Base-by-base conservation (phyloP, 163 green algal genomes). In the Chlamydomonas reinhardtii region DNA sequence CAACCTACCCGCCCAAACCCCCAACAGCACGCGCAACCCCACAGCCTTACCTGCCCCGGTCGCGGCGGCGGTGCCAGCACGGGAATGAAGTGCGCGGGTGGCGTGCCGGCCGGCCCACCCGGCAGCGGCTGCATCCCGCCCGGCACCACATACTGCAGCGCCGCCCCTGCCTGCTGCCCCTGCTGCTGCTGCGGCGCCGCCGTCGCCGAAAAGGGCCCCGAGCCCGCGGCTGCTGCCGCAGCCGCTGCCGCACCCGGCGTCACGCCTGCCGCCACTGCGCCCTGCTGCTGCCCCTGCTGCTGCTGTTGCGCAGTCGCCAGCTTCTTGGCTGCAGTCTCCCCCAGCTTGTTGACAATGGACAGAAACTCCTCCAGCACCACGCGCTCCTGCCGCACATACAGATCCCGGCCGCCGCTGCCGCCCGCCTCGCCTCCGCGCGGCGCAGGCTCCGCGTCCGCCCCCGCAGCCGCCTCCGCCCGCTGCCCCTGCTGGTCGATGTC, bases 291-390 rank as follows among this genome's bases (percentile, higher is more conserved):
- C 31, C 6, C 29, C 48, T 27, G 74, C 61, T 73, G 75, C 34
- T 65, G 61, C 62, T 29, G 78, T 12, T 19, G 68, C 31, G 31
- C 61, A 1, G 19, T 73, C 12, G 24, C 31, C 20, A 72, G 76
- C 62, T 86, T 81, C 71, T 85, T 74, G 35, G 78, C 65, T 19
- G 88, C 91, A 4, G 86, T 82, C 29, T 74, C 74, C 6, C 81
- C 62, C 20, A 95, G 74, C 70, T 92, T 92, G 61, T 94, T 87
- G 34, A 97, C 77, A 17, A 91, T 93, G 15, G 90, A 83, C 24
- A 90, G 74, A 68, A 97, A 96, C 85, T 97, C 95, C 76, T 92
- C 82, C 20, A 97, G 90, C 69, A 97, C 91, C 9, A 89, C 89
- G 35, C 82, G 87, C 91, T 97, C 95, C 84, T 96, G 93, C 1